phyloP scores from a whole-genome alignment of 2,329 filamentous ascomycete species.

The Aspergillus clavatus region DNA sequence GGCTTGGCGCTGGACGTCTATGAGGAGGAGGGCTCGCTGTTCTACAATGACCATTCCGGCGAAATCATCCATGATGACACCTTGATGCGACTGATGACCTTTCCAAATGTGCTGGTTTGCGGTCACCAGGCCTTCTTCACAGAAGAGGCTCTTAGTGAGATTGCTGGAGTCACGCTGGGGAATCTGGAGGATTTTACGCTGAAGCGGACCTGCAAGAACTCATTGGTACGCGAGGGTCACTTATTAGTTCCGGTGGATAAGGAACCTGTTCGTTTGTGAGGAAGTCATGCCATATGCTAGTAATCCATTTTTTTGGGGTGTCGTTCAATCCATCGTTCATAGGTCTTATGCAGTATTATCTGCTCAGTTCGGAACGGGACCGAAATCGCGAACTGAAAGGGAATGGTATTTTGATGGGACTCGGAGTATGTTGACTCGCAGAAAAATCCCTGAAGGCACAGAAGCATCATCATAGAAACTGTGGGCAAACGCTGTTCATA shows the following conservation, averaged over 20 bases:
- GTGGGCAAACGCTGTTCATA: too few relatives aligned
- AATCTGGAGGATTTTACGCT: constrained; percentile 46
- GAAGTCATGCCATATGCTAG: too few relatives aligned
- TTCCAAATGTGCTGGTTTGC: constrained; percentile 62
- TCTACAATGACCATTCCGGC: constrained; percentile 61
- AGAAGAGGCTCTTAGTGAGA: constrained; percentile 59
- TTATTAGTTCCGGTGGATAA: constrained; percentile 20
- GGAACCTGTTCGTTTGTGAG: constrained; percentile 28
- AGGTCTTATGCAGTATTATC: too few relatives aligned
- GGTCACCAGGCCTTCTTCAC: constrained; percentile 69
- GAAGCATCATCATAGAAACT: too few relatives aligned
- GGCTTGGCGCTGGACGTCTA: constrained; percentile 65
- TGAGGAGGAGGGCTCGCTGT: constrained; percentile 56
- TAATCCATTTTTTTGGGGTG: too few relatives aligned
- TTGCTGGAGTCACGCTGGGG: constrained; percentile 55
- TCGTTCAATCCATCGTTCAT: too few relatives aligned
- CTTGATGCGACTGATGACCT: constrained; percentile 62
- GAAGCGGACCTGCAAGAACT: constrained; percentile 25
- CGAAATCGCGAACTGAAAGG: too few relatives aligned
- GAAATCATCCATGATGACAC: constrained; percentile 64
- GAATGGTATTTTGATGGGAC: too few relatives aligned
- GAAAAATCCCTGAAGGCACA: too few relatives aligned
- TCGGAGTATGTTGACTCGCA: too few relatives aligned
- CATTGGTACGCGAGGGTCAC: constrained; percentile 28
- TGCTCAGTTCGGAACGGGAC: too few relatives aligned